Conservation (phyloP, 2,329 filamentous ascomycete genomes). For the Fusarium robinianum region DNA sequence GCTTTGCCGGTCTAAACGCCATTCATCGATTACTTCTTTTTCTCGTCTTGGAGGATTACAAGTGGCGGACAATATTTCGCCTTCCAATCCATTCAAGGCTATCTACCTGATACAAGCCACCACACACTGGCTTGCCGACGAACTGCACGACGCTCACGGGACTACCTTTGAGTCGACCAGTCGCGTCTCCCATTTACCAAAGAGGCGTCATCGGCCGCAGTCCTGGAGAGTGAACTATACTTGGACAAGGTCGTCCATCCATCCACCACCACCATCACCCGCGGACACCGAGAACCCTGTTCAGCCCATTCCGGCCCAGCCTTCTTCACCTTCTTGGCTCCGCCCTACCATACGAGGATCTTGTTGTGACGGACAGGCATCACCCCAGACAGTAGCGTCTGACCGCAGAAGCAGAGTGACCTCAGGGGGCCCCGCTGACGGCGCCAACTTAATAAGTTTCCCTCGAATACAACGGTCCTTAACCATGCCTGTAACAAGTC, state of each 20-base stretch:
- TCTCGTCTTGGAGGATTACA: conserved; percentile 9
- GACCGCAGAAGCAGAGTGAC: conserved; percentile 43
- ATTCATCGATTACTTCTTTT: conserved; percentile 9
- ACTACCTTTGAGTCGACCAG: conserved; percentile 13
- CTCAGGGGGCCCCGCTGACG: conserved; percentile 40
- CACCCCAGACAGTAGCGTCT: conserved; percentile 40
- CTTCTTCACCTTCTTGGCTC: conserved; percentile 32
- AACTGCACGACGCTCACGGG: conserved; percentile 23
- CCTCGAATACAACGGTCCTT: conserved; percentile 34
- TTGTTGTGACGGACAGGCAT: conserved; percentile 37
- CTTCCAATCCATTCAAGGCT: conserved; percentile 15
- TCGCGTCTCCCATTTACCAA: conserved; percentile 7
- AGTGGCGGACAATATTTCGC: conserved; percentile 9
- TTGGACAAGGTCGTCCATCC: conserved; percentile 11
- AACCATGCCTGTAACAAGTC: conserved; percentile 41
- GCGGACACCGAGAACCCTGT: conserved; percentile 34
- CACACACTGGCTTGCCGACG: conserved; percentile 4
- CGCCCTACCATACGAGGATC: conserved; percentile 38
- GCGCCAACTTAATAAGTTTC: conserved; percentile 41
- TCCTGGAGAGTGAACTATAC: conserved; percentile 8
- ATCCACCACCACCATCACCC: conserved; percentile 15
- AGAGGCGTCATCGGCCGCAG: conserved; percentile 21
- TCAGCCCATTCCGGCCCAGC: conserved; percentile 31
- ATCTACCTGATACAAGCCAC: conserved; percentile 31
- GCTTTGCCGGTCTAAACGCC: conserved; percentile 14